These are phyloP conservation scores for Fusarium udum DNA, from an alignment of 2,329 filamentous ascomycete genomes.

Conservation along the genomic window DNA sequence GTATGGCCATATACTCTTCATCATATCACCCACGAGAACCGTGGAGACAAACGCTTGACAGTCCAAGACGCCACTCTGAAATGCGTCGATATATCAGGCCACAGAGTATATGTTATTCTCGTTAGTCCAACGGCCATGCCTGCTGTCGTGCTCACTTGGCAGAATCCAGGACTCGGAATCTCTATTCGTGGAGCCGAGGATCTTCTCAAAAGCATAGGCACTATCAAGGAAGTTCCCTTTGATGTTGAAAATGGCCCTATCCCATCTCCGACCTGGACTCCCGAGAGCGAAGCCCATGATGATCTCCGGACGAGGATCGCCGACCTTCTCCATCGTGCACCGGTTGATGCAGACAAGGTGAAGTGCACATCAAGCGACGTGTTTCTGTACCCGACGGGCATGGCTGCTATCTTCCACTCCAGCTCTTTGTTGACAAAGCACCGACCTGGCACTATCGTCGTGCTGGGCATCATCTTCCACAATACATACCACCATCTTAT, in stretches of 20 bases:
- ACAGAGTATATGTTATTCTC: conserved; percentile 56
- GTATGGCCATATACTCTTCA: conserved; percentile 44
- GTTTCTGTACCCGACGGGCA: conserved; percentile 64
- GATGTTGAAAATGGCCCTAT: conserved; percentile 16
- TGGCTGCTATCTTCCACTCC: conserved; percentile 60
- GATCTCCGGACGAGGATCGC: conserved; percentile 53
- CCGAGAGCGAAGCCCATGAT: conserved; percentile 50
- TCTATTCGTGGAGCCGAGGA: conserved; percentile 56
- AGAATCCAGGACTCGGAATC: conserved; percentile 57
- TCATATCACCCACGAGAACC: conserved; percentile 48
- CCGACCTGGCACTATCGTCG: conserved; percentile 50
- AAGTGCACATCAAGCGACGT: conserved; percentile 52
- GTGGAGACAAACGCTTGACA: conserved; percentile 49
- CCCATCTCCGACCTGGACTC: conserved; percentile 52
- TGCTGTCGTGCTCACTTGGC: conserved; percentile 56
- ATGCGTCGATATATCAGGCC: conserved; percentile 53
- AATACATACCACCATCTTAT: conserved; percentile 59
- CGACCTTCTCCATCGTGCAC: conserved; percentile 53
- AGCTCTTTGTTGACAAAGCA: conserved; percentile 51
- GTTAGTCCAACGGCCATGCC: conserved; percentile 50
- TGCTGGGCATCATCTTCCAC: conserved; percentile 63
- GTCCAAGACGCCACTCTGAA: conserved; percentile 50
- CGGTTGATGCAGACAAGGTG: conserved; percentile 44
- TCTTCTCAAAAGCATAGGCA: conserved; percentile 51
- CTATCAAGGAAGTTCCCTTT: conserved; percentile 48